Conservation (phyloP, 192 early-diverging fungal species). For the Entomortierella parvispora region DNA sequence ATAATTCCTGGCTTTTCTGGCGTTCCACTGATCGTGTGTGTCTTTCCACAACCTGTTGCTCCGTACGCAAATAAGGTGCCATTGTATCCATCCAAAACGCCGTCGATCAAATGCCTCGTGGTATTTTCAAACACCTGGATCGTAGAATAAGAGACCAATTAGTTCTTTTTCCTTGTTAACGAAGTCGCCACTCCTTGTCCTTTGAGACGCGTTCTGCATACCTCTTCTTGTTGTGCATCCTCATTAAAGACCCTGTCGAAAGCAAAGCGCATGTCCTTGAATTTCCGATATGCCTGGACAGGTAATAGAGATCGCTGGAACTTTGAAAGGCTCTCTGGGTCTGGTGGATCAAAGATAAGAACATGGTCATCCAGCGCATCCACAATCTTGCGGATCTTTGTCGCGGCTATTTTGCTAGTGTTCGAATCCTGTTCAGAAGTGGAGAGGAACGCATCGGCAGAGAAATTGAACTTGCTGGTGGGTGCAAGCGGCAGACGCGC, state of each 20-base stretch:
- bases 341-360: conserved; percentile 79
- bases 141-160: background rate
- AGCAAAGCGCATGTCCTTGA: conserved; percentile 76
- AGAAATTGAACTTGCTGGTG: conserved; percentile 57
- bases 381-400: conserved; percentile 58
- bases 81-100: conserved; percentile 83
- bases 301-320: conserved; percentile 54
- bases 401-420: conserved; percentile 7
- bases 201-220: conserved; percentile 78
- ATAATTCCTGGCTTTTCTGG: conserved; percentile 83
- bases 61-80: conserved; percentile 93
- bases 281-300: conserved; percentile 70
- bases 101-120: conserved; percentile 71
- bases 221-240: conserved; percentile 72
- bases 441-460: conserved; percentile 45
- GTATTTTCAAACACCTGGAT: conserved; percentile 71
- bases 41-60: conserved; percentile 87
- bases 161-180: background rate
- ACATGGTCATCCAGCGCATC: conserved; percentile 75
- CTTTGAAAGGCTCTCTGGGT: conserved; percentile 54
- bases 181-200: background rate
- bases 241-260: conserved; percentile 86
- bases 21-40: conserved; percentile 77
- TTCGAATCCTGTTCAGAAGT: conserved; percentile 6
- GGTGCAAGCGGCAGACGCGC: conserved; percentile 51